Conservation (phyloP, 805 yeast genomes). For the Myxozyma geophila region DNA sequence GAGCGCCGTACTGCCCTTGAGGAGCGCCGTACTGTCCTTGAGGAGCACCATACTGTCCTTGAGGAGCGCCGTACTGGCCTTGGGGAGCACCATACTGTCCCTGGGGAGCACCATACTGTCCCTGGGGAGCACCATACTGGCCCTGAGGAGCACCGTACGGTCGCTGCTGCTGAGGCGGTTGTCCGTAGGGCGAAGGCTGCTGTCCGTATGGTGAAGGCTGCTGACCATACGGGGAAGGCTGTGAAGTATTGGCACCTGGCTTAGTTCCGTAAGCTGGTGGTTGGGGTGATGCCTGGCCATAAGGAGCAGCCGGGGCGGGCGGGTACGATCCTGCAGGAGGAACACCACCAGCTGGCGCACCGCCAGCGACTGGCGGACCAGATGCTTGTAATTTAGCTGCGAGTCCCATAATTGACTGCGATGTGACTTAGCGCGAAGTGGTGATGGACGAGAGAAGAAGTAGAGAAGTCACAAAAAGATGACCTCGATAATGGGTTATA, state of each 20-base stretch:
- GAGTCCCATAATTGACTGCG: conserved; percentile 39
- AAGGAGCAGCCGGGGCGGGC: conserved; percentile 23
- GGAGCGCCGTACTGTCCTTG: conserved; percentile 31
- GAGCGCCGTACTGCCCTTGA: conserved; percentile 23
- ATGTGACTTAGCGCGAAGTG: background rate
- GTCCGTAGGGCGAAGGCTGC: conserved; percentile 24
- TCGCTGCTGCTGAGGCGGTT: conserved; percentile 21
- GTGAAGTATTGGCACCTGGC: conserved; percentile 15
- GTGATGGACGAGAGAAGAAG: background rate
- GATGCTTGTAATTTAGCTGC: conserved; percentile 41
- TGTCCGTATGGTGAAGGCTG: conserved; percentile 29
- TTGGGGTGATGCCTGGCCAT: conserved; percentile 27
- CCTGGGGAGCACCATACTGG: conserved; percentile 16
- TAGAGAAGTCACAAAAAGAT: background rate
- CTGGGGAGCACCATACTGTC: conserved; percentile 29
- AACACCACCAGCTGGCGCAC: conserved; percentile 6
- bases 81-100: conserved; percentile 30
- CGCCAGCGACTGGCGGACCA: conserved; percentile 10
- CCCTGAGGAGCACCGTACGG: conserved; percentile 30
- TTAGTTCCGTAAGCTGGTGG: conserved; percentile 26
- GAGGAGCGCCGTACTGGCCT: conserved; percentile 27
- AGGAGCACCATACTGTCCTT: conserved; percentile 20
- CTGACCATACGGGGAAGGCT: conserved; percentile 26
- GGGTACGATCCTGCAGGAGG: conserved; percentile 20
- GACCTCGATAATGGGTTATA: background rate